Conservation (phyloP, 768 basidiomycete species). For the Psilocybe cubensis region DNA sequence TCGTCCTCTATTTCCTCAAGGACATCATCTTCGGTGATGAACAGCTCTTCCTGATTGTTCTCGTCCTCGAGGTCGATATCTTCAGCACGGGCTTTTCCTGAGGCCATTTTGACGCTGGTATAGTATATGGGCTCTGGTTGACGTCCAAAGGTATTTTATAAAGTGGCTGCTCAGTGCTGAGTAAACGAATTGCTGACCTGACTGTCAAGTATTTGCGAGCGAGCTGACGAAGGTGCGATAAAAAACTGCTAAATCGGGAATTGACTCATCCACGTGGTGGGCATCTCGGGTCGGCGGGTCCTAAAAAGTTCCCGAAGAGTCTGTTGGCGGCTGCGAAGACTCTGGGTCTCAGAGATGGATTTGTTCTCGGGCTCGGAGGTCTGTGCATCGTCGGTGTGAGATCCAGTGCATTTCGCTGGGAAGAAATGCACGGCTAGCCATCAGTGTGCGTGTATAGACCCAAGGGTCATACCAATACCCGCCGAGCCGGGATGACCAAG, state of each 20-base stretch:
- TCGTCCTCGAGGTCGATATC: slow-evolving; percentile 48
- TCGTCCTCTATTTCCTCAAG: slow-evolving; percentile 67
- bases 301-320: background rate
- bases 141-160: slow-evolving; percentile 5
- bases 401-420: background rate
- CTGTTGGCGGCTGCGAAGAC: slow-evolving; percentile 4
- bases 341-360: background rate
- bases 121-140: background rate
- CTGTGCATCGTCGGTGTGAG: background rate
- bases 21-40: slow-evolving; percentile 69
- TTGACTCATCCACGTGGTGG: slow-evolving; percentile 15
- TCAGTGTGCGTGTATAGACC: background rate
- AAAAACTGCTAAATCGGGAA: slow-evolving; percentile 32
- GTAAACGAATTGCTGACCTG: slow-evolving; percentile 11
- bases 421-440: background rate
- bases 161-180: slow-evolving; percentile 15
- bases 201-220: background rate
- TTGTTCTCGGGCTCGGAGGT: slow-evolving; percentile 1
- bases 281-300: slow-evolving; percentile 13
- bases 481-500: slow-evolving; percentile 36
- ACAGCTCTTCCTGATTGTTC: slow-evolving; percentile 59
- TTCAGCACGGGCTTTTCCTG: slow-evolving; percentile 34
- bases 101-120: slow-evolving; percentile 31
- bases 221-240: slow-evolving; percentile 26
- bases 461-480: background rate